phyloP scores from a whole-genome alignment of 192 early-diverging fungal species.

The Backusella australiensis region DNA sequence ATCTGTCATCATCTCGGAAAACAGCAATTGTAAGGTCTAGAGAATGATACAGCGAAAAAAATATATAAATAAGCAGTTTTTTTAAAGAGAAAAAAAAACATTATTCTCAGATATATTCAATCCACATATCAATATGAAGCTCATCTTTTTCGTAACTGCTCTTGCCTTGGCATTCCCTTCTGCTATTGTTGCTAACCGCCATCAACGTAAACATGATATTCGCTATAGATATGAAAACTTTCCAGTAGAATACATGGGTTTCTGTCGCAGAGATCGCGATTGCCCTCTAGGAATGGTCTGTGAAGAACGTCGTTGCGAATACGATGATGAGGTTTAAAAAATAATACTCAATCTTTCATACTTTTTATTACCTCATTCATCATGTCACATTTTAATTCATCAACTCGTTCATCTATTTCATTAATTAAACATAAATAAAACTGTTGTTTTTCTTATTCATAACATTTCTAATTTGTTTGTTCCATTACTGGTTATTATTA shows the following conservation, averaged over 20 bases:
- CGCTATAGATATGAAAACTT: neutral
- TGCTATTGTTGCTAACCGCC: neutral
- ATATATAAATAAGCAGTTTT: neutral
- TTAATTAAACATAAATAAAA: no score
- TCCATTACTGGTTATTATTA: no score
- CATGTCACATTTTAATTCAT: no score
- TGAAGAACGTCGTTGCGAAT: neutral
- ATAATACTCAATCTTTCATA: neutral
- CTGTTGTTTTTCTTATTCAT: no score
- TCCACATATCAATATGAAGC: neutral
- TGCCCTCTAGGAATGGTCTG: neutral
- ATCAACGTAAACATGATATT: neutral
- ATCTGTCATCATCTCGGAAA: no score
- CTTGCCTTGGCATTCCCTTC: neutral
- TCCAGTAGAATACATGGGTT: neutral
- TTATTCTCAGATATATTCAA: neutral
- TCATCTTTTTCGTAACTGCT: neutral
- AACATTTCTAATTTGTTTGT: no score
- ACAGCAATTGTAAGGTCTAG: no score
- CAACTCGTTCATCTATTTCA: no score
- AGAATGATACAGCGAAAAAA: neutral
- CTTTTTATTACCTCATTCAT: no score
- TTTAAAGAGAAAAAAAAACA: neutral
- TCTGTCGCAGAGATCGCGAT: neutral
- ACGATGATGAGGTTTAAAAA: neutral